phyloP scores from a whole-genome alignment of 2,329 filamentous ascomycete species.

The Apiospora koreana region DNA sequence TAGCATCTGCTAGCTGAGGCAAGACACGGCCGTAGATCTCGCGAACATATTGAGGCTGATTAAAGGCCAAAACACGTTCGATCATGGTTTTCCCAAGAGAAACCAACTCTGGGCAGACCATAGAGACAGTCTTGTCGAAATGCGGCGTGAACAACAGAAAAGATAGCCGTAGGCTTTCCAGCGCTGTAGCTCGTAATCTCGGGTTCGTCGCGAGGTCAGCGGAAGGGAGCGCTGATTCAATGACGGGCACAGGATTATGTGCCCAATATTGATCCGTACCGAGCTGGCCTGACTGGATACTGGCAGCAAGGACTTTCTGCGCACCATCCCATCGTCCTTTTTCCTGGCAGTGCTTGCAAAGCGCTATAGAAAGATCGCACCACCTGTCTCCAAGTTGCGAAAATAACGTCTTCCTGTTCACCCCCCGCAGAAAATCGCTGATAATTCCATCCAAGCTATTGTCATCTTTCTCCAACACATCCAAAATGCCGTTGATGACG shows the following conservation, averaged over 20 bases:
- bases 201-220: conserved; percentile 19
- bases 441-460: conserved; percentile 24
- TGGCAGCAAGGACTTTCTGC: conserved; percentile 28
- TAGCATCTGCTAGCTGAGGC: conserved; percentile 22
- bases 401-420: conserved; percentile 12
- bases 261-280: conserved; percentile 36
- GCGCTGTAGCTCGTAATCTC: conserved; percentile 13
- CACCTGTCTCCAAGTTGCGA: conserved; percentile 21
- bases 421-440: conserved; percentile 20
- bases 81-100: conserved; percentile 31
- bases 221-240: conserved; percentile 29
- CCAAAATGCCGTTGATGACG: neutral
- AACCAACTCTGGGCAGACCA: conserved; percentile 17
- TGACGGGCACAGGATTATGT: conserved; percentile 36
- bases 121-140: conserved; percentile 25
- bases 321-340: conserved; percentile 33
- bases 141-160: conserved; percentile 34
- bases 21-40: conserved; percentile 35
- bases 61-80: conserved; percentile 26
- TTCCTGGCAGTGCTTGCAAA: conserved; percentile 36
- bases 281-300: conserved; percentile 29
- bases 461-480: conserved; percentile 16
- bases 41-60: conserved; percentile 23
- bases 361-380: conserved; percentile 28
- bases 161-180: conserved; percentile 23